Evolutionary conservation across 2,329 filamentous ascomycete genomes (phyloP).

Genomic region (Chaetomiaceae sp.): DNA sequence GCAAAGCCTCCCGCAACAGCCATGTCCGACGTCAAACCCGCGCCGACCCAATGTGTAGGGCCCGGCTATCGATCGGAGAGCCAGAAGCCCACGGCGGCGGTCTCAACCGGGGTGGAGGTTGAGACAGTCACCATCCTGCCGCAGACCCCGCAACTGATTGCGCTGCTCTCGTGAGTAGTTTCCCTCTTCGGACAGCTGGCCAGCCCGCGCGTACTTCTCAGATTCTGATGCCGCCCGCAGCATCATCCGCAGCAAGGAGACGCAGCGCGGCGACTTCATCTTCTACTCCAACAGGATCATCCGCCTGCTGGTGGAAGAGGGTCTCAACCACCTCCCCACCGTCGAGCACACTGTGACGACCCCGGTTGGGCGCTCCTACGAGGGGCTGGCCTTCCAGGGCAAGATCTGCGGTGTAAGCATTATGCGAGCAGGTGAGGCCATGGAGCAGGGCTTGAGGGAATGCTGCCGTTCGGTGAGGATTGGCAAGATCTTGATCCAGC

Average conservation of each 20-base stretch:
- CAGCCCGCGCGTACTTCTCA: no score
- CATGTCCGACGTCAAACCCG: slow-evolving; percentile 31
- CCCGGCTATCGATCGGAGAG: slow-evolving; percentile 69
- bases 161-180: slow-evolving; percentile 81
- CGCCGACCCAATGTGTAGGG: slow-evolving; percentile 61
- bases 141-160: slow-evolving; percentile 95
- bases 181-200: slow-evolving; percentile 8
- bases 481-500: slow-evolving; percentile 95
- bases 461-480: slow-evolving; percentile 98
- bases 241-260: slow-evolving; percentile 90
- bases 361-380: slow-evolving; percentile 80
- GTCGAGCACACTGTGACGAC: slow-evolving; percentile 85
- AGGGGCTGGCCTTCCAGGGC: slow-evolving; percentile 89
- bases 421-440: slow-evolving; percentile 95
- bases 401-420: slow-evolving; percentile 99
- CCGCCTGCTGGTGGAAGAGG: slow-evolving; percentile 91
- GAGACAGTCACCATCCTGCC: slow-evolving; percentile 85
- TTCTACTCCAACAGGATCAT: slow-evolving; percentile 99
- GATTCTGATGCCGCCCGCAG: slow-evolving; percentile 40
- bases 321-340: slow-evolving; percentile 90
- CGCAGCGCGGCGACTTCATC: slow-evolving; percentile 91
- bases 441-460: slow-evolving; percentile 94
- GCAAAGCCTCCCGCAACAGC: slow-evolving; percentile 14
- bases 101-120: slow-evolving; percentile 74
- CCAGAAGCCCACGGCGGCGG: slow-evolving; percentile 79